Evolutionary conservation across 352 stramenopile species (phyloP), one percentile per base, ranked within the genome.

Genomic region (Peronosclerospora sorghi): DNA sequence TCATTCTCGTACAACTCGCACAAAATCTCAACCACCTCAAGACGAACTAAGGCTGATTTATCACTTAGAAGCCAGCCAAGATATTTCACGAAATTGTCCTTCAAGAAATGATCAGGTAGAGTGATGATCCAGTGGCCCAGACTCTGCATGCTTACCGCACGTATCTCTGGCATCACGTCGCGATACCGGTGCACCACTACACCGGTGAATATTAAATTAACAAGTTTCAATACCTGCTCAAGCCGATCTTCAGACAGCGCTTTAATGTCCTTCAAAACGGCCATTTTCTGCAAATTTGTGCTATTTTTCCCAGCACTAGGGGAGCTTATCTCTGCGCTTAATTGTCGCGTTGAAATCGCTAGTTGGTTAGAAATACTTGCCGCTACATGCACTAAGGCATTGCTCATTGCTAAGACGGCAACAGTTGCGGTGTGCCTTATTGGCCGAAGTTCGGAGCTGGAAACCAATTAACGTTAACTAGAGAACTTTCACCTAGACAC

Each of bases 21-120:
- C 8, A 97, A 62, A n/a, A 84, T 83, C 17, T 79, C 51, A 4
- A 97, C 51, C 14, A 93, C 83, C 3, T 78, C 68, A 13, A 83
- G 41, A 10, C 94, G 87, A 26, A 97, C 94, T 9, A 46, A 28
- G 0, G 67, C 62, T 35, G 80, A 65, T 56, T 96, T 96, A 67
- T 97, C 90, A 46, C 83, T 93, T 32, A 97, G 48, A 50, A 97
- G 84, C 93, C 93, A 98, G 4, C 88, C 93, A 40, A 97, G 76
- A 59, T 97, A 97, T 59, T 98, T 98, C 40, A 98, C 57, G 48
- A 94, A 96, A 47, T 92, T 96, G 50, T 96, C 83, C 36, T 88
- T 88, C 24, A 97, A 56, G 42, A 95, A 98, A 0, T 96, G 65
- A 26, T 95, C 82, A 0, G 91, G 87, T 14, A 96, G 47, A 10